Conservation (phyloP, 805 yeast species). For the Candida rishiriensis region DNA sequence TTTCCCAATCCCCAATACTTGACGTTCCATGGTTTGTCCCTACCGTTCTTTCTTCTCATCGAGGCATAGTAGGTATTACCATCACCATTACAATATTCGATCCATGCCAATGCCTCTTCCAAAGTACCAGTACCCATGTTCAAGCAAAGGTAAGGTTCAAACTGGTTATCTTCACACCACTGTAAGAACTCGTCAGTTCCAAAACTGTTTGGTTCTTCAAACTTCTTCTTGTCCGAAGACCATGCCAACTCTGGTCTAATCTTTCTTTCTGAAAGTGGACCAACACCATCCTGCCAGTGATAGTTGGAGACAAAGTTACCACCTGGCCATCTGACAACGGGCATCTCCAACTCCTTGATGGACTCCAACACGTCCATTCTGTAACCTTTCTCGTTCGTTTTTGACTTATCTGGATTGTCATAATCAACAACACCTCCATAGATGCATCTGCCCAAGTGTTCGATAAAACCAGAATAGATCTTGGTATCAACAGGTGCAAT, state of each 20-base stretch:
- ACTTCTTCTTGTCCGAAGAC: constrained; percentile 14
- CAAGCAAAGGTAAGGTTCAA: constrained; percentile 31
- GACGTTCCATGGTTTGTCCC: constrained; percentile 30
- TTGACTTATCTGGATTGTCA: constrained; percentile 5
- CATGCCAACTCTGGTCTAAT: constrained; percentile 33
- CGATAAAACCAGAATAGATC: constrained; percentile 33
- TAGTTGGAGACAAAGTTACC: constrained; percentile 33
- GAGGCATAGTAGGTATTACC: constrained; percentile 32
- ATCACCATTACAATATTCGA: constrained; percentile 31
- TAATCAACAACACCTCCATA: constrained; percentile 35
- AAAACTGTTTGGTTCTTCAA: constrained; percentile 28
- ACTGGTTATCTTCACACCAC: constrained; percentile 28
- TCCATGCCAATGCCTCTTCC: constrained; percentile 33
- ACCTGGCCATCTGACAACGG: constrained; percentile 34
- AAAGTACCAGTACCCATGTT: constrained; percentile 36
- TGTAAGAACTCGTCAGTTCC: constrained; percentile 35
- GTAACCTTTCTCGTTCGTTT: constrained; percentile 24
- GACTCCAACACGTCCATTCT: constrained; percentile 29
- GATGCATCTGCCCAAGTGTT: constrained; percentile 33
- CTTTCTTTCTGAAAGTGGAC: constrained; percentile 29
- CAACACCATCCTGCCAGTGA: constrained; percentile 33
- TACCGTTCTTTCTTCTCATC: constrained; percentile 31
- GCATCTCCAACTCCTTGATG: constrained; percentile 29
- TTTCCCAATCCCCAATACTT: constrained; percentile 35
- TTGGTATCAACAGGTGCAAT: constrained; percentile 24